phyloP scores from a whole-genome alignment of 163 green algal genomes.

The Smithsoniella earleae region DNA sequence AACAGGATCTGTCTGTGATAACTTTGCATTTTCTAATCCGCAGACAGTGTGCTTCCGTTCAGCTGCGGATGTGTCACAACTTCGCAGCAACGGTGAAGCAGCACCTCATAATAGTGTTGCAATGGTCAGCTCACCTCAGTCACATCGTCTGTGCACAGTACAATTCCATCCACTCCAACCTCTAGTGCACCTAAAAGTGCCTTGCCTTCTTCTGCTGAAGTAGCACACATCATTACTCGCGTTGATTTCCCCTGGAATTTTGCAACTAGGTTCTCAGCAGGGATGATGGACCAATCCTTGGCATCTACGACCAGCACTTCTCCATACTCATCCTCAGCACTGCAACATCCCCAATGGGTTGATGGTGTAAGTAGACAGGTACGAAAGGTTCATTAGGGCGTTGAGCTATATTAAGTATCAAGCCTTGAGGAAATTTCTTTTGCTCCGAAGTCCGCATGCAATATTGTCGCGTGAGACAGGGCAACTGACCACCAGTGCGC shows the following conservation, averaged over 20 bases:
- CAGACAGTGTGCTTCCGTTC: too few species aligned
- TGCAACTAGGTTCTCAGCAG: constrained; percentile 85
- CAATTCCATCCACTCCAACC: constrained; percentile 56
- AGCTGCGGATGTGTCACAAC: too few species aligned
- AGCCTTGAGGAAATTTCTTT: too few species aligned
- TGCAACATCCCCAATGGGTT: background rate
- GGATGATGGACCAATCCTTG: constrained; percentile 69
- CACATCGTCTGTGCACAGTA: constrained; percentile 60
- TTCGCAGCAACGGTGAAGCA: too few species aligned
- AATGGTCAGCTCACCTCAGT: constrained; percentile 45
- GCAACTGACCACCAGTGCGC: too few species aligned
- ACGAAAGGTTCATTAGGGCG: background rate
- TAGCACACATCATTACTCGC: constrained; percentile 52
- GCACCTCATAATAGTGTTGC: too few species aligned
- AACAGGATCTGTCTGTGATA: too few species aligned
- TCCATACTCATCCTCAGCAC: background rate
- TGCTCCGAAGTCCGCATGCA: too few species aligned
- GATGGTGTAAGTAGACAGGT: background rate
- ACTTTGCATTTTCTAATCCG: too few species aligned
- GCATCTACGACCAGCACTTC: constrained; percentile 45
- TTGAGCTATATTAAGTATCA: too few species aligned
- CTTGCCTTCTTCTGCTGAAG: constrained; percentile 43
- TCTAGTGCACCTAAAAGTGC: constrained; percentile 73
- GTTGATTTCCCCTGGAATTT: constrained; percentile 45
- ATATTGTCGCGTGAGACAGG: too few species aligned